phyloP scores from a whole-genome alignment of 352 stramenopile species.

The Phytopythium ostracodes region DNA sequence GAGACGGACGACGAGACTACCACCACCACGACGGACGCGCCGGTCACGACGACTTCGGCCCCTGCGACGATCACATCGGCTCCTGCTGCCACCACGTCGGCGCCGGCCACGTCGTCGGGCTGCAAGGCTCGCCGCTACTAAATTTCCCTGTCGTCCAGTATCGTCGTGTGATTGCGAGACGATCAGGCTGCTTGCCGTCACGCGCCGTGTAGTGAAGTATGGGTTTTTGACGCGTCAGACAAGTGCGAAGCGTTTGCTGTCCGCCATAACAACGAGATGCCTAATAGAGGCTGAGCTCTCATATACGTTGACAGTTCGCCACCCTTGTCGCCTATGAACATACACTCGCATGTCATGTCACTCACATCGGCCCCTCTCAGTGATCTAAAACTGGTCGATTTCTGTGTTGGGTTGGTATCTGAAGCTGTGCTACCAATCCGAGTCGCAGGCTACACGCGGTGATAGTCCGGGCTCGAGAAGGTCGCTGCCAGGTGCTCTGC shows the following conservation, averaged over 20 bases:
- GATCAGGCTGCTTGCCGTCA: not conserved
- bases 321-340: no score
- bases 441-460: constrained; percentile 17
- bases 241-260: not conserved
- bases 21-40: not conserved
- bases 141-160: not conserved
- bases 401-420: no score
- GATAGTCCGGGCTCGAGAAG: constrained; percentile 67
- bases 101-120: not conserved
- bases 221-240: not conserved
- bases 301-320: no score
- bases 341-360: no score
- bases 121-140: constrained; percentile 9
- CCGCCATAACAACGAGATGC: not conserved
- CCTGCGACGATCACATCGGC: not conserved
- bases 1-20: constrained; percentile 19
- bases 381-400: no score
- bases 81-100: not conserved
- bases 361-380: not conserved
- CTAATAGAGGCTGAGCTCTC: not conserved
- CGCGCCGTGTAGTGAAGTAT: not conserved
- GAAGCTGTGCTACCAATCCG: no score
- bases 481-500: constrained; percentile 50
- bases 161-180: not conserved
- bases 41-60: not conserved